Percentiles rank a stretch among this genome's conserved stretches.
Conservation (phyloP, 768 basidiomycete species). For the Jaapia argillacea region DNA sequence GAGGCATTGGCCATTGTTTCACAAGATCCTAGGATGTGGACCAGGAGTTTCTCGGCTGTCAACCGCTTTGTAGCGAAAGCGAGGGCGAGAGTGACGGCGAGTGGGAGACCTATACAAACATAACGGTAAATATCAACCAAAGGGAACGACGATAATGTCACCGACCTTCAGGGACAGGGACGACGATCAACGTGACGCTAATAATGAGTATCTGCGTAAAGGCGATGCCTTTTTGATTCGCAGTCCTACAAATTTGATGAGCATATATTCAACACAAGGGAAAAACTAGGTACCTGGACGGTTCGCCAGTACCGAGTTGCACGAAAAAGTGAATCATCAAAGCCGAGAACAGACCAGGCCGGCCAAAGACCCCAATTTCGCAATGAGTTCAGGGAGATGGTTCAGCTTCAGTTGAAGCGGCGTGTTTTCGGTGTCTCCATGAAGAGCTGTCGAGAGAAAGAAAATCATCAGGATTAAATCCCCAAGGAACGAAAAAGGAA, state of each 20-base stretch:
- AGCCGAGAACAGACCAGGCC: slow-evolving; percentile 72
- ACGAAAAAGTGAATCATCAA: slow-evolving; percentile 96
- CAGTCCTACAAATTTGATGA: slow-evolving; percentile 31
- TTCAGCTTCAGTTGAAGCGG: slow-evolving; percentile 94
- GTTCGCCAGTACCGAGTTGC: slow-evolving; percentile 55
- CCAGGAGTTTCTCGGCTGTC: slow-evolving; percentile 90
- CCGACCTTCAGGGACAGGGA: slow-evolving; percentile 77
- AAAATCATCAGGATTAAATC: not conserved
- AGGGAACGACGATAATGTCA: slow-evolving; percentile 2
- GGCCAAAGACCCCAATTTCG: slow-evolving; percentile 76
- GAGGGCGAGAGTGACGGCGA: slow-evolving; percentile 92
- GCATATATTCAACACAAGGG: not conserved
- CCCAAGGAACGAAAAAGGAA: too few relatives aligned
- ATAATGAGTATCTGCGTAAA: slow-evolving; percentile 95
- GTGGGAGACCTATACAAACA: slow-evolving; percentile 57
- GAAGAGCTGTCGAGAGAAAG: slow-evolving; percentile 27
- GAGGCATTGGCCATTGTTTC: slow-evolving; percentile 99
- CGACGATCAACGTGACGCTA: slow-evolving; percentile 83
- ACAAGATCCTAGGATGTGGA: slow-evolving; percentile 92
- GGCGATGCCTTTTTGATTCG: slow-evolving; percentile 77
- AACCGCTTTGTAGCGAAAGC: slow-evolving; percentile 98
- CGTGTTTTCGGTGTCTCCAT: slow-evolving; percentile 79
- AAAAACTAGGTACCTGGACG: slow-evolving; percentile 35
- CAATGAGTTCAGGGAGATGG: slow-evolving; percentile 87
- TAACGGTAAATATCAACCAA: slow-evolving; percentile 6